Evolutionary conservation across 768 basidiomycete genomes (phyloP).

Genomic region (Tylopilus rubrobrunneus): DNA sequence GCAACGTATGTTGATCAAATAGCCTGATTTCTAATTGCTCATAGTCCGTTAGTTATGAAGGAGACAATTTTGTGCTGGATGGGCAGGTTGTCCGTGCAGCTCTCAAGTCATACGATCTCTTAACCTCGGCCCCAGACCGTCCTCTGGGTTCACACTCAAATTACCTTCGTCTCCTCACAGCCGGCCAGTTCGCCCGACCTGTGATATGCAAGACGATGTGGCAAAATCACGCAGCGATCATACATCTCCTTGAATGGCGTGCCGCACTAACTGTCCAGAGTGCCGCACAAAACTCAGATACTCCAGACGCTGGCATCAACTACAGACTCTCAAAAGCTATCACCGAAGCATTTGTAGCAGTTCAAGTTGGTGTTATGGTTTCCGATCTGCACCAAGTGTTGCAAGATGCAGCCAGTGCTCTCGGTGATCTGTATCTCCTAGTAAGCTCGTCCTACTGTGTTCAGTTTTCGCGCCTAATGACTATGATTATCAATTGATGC

Average conservation of each 20-base stretch:
- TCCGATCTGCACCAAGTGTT: slow-evolving; percentile 23
- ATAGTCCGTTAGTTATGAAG: slow-evolving; percentile 52
- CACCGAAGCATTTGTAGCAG: slow-evolving; percentile 66
- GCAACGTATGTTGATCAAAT: slow-evolving; percentile 46
- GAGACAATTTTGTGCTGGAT: slow-evolving; percentile 76
- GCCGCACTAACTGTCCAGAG: slow-evolving; percentile 55
- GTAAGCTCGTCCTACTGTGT: slow-evolving; percentile 12
- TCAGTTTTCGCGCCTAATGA: too few species aligned
- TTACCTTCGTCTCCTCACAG: slow-evolving; percentile 54
- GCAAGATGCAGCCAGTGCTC: slow-evolving; percentile 13
- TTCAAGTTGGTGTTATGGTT: slow-evolving; percentile 49
- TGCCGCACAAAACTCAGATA: slow-evolving; percentile 34
- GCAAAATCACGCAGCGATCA: slow-evolving; percentile 37
- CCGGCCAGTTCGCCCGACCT: slow-evolving; percentile 15
- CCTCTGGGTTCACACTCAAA: slow-evolving; percentile 17
- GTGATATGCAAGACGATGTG: slow-evolving; percentile 26
- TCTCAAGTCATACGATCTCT: slow-evolving; percentile 54
- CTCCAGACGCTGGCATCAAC: slow-evolving; percentile 49
- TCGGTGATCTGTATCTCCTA: slow-evolving; percentile 27
- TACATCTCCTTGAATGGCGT: slow-evolving; percentile 58
- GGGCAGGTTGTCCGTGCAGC: slow-evolving; percentile 72
- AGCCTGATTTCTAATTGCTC: neutral
- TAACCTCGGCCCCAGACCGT: slow-evolving; percentile 25
- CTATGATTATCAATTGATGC: neutral
- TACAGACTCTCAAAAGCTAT: slow-evolving; percentile 60